phyloP scores from a whole-genome alignment of 2,329 filamentous ascomycete species.

The Calonectria hongkongensis region DNA sequence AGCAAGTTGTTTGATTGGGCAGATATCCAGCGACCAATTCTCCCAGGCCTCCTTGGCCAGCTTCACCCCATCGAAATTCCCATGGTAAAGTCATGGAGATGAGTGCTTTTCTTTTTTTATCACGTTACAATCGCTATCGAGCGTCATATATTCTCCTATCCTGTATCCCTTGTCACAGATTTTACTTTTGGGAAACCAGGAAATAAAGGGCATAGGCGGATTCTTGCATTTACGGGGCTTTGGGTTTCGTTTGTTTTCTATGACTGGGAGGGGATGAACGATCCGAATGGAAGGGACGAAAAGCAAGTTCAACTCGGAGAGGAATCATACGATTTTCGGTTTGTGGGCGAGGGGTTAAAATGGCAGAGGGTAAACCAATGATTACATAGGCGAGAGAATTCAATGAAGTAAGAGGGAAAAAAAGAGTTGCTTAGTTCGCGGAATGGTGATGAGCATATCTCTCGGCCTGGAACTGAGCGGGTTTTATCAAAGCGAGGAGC shows the following conservation, averaged over 20 bases:
- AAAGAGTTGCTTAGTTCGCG: too few species aligned
- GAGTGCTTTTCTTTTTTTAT: conserved; percentile 1
- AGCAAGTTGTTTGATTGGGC: not conserved
- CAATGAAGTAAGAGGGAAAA: not conserved
- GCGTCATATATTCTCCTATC: not conserved
- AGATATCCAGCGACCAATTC: not conserved
- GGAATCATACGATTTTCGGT: not conserved
- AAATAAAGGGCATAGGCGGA: conserved; percentile 17
- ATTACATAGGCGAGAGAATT: not conserved
- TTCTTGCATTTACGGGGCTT: conserved; percentile 38
- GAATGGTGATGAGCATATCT: too few species aligned
- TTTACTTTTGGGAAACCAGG: conserved; percentile 14
- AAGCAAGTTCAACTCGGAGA: not conserved
- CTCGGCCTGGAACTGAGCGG: not conserved
- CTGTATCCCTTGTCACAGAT: not conserved
- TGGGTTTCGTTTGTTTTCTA: conserved; percentile 19
- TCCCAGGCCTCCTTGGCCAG: not conserved
- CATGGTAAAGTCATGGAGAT: not conserved
- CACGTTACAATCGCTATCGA: not conserved
- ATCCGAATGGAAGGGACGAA: not conserved
- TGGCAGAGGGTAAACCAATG: not conserved
- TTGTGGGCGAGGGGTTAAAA: not conserved
- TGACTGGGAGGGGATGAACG: not conserved
- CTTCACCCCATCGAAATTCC: not conserved
- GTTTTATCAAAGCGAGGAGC: too few species aligned